These are phyloP conservation scores for Protomyces inouyei DNA, from an alignment of 1,139 yeast species.

Conservation along the genomic window DNA sequence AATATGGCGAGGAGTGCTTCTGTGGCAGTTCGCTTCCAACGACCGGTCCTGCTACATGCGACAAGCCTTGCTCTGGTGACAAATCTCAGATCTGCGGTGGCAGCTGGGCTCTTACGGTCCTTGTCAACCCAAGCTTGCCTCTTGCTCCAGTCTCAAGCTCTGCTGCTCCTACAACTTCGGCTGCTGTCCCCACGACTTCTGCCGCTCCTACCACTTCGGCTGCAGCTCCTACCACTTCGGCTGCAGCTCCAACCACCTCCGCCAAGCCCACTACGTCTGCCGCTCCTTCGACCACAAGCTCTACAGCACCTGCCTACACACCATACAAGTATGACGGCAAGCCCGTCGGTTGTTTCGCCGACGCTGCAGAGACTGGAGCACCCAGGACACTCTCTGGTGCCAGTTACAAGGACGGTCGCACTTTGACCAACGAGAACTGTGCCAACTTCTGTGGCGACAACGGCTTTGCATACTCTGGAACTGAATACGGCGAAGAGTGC, in stretches of 20 bases:
- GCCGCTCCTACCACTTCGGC: neutral
- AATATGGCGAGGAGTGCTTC: constrained; percentile 22
- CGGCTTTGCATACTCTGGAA: constrained; percentile 7
- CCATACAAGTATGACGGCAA: neutral
- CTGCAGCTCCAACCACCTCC: neutral
- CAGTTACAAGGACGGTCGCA: neutral
- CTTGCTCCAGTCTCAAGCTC: neutral
- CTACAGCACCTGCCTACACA: too few relatives aligned
- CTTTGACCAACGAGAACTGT: constrained; percentile 18
- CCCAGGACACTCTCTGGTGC: constrained; percentile 11
- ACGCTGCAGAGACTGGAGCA: neutral
- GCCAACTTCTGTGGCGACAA: constrained; percentile 3
- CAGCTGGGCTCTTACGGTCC: constrained; percentile 9
- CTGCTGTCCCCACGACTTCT: neutral
- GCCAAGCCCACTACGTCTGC: too few relatives aligned
- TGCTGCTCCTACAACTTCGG: neutral
- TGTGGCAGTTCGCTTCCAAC: constrained; percentile 14
- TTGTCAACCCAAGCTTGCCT: neutral
- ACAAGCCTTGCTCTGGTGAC: constrained; percentile 21
- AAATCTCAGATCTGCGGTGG: constrained; percentile 14
- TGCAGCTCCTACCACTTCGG: neutral
- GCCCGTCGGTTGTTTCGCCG: neutral
- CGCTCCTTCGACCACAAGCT: too few relatives aligned
- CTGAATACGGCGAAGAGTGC: constrained; percentile 23
- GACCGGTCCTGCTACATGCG: constrained; percentile 12